Conservation (phyloP, 305 asterid species). For the Euphrasia arctica region DNA sequence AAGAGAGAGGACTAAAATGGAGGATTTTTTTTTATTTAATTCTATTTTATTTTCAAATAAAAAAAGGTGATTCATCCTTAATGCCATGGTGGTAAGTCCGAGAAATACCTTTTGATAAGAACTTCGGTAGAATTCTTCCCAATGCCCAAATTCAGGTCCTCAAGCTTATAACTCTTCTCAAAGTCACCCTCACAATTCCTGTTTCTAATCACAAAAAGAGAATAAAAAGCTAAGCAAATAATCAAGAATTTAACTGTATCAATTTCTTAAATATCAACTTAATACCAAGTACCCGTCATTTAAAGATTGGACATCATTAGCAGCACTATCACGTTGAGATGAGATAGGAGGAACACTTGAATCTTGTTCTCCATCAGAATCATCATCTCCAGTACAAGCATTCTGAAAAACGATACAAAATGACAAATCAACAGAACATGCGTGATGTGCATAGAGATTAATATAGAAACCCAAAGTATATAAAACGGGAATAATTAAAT, state of each 20-base stretch:
- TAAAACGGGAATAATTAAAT: conserved; percentile 5
- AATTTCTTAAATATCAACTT: not conserved
- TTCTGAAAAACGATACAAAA: conserved; percentile 39
- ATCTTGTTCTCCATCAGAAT: conserved; percentile 46
- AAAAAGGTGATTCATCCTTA: conserved; percentile 11
- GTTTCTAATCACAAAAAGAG: conserved; percentile 38
- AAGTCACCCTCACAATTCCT: conserved; percentile 62
- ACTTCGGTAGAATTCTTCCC: conserved; percentile 42
- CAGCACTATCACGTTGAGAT: conserved; percentile 22
- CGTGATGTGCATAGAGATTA: conserved; percentile 17
- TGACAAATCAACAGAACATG: conserved; percentile 8
- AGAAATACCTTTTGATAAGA: conserved; percentile 48
- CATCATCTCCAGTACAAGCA: conserved; percentile 53
- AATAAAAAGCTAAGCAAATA: conserved; percentile 16
- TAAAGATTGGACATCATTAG: not conserved
- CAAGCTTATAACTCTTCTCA: conserved; percentile 83
- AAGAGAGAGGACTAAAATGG: not conserved
- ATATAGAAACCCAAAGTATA: not conserved
- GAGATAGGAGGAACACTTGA: conserved; percentile 37
- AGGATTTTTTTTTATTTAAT: too few species aligned
- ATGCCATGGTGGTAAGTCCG: conserved; percentile 22
- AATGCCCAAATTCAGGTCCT: conserved; percentile 84
- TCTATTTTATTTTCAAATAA: conserved; percentile 1
- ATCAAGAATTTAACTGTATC: too few species aligned
- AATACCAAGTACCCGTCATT: not conserved